Evolutionary conservation across 1,284 basidiomycete genomes (phyloP), one percentile per base, ranked within the genome.

Genomic region (Lentinula novae-zelandiae): DNA sequence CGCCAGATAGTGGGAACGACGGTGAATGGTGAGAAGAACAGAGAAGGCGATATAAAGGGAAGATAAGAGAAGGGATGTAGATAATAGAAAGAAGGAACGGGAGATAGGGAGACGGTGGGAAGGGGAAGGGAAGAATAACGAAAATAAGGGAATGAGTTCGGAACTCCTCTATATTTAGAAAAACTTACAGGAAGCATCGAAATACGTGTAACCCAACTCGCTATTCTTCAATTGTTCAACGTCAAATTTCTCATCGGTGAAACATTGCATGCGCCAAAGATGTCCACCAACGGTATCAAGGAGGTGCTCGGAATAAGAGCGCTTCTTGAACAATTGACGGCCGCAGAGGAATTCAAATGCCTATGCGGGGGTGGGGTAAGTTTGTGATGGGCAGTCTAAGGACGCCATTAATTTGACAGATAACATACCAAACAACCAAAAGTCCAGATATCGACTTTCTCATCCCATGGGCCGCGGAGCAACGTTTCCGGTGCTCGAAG

Each of bases 381-480:
- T 27, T 48, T 46, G 53, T 39, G 39, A 44, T 34, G 20, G n/a
- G 4, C 4, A 39, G 17, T n/a, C 7, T 4, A 20, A 20, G 20
- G 7, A 39, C n/a, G 36, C 12, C 9, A 31, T 15, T 34, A 39
- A 6, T 10, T 6, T 12, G 20, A 40, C 9, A 40, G 40, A 22
- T 9, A 22, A 60, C 66, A 52, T 66, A 72, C 73, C 59, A 72
- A 58, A 60, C 71, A 74, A 33, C 73, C 73, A 61, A 71, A 72
- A 20, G 71, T 64, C 73, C 73, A 75, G 33, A 74, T 73, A 57
- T 75, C 73, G 9, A 69, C 70, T 40, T 66, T 67, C 58, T 66
- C 65, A 57, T 73, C 66, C 72, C 73, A 75, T 51, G 63, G 60
- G 12, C 68, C 70, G 10, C 63, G 64, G 15, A 75, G 60, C 51